phyloP scores from a whole-genome alignment of 1,139 yeast genomes.

The Taphrina deformans region DNA sequence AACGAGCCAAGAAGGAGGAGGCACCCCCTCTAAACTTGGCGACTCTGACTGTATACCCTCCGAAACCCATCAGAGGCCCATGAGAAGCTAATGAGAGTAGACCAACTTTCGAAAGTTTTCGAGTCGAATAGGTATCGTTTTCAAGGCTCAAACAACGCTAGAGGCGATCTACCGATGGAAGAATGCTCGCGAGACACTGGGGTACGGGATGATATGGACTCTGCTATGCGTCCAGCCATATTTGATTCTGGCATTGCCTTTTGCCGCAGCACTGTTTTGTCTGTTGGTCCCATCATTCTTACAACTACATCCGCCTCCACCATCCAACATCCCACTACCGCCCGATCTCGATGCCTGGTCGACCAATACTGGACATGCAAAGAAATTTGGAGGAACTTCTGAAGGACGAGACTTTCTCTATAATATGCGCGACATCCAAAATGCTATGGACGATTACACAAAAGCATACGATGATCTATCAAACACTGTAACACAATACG shows the following conservation, averaged over 20 bases:
- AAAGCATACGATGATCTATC: conserved; percentile 38
- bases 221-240: conserved; percentile 62
- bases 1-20: conserved; percentile 5
- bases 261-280: conserved; percentile 57
- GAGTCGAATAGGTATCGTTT: conserved; percentile 22
- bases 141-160: conserved; percentile 14
- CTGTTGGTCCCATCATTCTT: conserved; percentile 71
- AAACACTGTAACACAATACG: conserved; percentile 36
- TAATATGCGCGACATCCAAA: conserved; percentile 51
- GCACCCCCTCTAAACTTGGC: conserved; percentile 19
- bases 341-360: conserved; percentile 32
- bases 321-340: conserved; percentile 36
- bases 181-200: conserved; percentile 23
- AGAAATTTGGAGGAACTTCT: conserved; percentile 27
- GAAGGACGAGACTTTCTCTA: conserved; percentile 42
- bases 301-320: conserved; percentile 63
- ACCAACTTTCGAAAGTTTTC: conserved; percentile 31
- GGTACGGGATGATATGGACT: conserved; percentile 29
- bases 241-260: conserved; percentile 63
- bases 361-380: conserved; percentile 23
- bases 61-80: background rate
- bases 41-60: conserved; percentile 5
- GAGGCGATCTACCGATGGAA: conserved; percentile 19
- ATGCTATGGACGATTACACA: conserved; percentile 41
- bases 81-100: background rate